phyloP scores from a whole-genome alignment of 805 yeast species.

The Brettanomyces custersianus region DNA sequence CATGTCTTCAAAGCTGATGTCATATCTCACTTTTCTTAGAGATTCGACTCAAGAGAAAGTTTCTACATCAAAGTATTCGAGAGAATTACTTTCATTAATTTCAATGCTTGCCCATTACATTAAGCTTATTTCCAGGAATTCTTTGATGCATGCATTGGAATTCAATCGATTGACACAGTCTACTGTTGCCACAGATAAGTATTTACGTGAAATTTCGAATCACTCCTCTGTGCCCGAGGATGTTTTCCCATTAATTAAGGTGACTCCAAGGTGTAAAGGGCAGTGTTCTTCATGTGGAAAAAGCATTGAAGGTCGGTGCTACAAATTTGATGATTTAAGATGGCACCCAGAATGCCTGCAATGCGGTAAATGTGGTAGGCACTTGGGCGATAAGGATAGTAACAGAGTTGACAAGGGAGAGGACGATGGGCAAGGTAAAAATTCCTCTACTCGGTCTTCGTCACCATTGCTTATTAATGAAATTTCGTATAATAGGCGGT shows the following conservation, averaged over 20 bases:
- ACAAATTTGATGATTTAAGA: conserved; percentile 47
- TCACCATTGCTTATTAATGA: conserved; percentile 28
- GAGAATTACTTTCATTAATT: conserved; percentile 68
- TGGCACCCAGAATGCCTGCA: conserved; percentile 78
- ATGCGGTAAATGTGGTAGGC: conserved; percentile 51
- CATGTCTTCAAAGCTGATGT: conserved; percentile 82
- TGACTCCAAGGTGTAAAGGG: conserved; percentile 62
- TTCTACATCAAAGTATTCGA: conserved; percentile 34
- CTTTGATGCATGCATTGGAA: conserved; percentile 69
- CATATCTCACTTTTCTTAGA: conserved; percentile 74
- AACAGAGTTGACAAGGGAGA: too few relatives aligned
- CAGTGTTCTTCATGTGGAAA: conserved; percentile 62
- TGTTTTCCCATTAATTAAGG: conserved; percentile 32
- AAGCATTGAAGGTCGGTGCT: conserved; percentile 81
- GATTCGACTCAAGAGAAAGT: conserved; percentile 35
- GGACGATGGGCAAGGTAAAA: conserved; percentile 23
- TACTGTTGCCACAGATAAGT: conserved; percentile 53
- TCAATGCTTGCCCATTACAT: conserved; percentile 90
- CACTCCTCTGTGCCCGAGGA: conserved; percentile 34
- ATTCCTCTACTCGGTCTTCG: not conserved
- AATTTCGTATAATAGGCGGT: conserved; percentile 34
- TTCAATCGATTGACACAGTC: conserved; percentile 50
- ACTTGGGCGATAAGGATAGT: too few relatives aligned
- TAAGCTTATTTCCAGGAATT: conserved; percentile 73
- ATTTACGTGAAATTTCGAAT: conserved; percentile 43